Base-by-base conservation (phyloP, 2,329 filamentous ascomycete genomes). In the Calonectria hawksworthii region DNA sequence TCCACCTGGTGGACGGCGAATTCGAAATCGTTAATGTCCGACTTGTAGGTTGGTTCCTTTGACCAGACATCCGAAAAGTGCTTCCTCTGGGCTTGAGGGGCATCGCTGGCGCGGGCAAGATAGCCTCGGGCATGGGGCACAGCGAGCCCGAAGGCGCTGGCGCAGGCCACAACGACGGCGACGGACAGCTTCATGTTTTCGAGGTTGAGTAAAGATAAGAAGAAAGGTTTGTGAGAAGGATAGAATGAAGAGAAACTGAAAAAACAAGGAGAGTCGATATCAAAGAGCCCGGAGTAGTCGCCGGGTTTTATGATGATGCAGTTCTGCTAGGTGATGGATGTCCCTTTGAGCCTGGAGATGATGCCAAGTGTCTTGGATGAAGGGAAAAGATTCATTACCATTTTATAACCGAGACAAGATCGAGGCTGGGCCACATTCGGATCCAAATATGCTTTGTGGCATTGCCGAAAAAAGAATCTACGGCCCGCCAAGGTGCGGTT, bases 321-420 rank as follows among this genome's bases (percentile, higher is more conserved):
- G 26, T 38, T 13, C 34, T 63, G 34, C 13, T 7, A n/a, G 38
- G 34, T 61, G 36, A 21, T 41, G 4, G 3, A 8, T 21, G 16
- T 61, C 21, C 10, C 13, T 38, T 16, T 38, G 23, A 47, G 11
- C 3, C 56, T 61, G 56, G 23, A 28, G 34, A 41, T 61, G 32
- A 38, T 38, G 56, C 13, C 16, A 26, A 28, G 23, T 18, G n/a
- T 18, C 14, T 23, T 14, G 32, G 54, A 9, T 61, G 6, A 10
- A 3, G 11, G 14, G 9, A 26, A 26, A 28, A 63, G 56, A 41
- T 21, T 23, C 23, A 41, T 44, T 38, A 8, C 14, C 16, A 41
- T 28, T 36, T 63, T 63, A 63, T 63, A 63, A 34, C 34, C 56
- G 21, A 63, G 56, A 63, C 56, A 63, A 41, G 36, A 41, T 63